These are phyloP conservation scores for Cicer yamashitae DNA, from an alignment of 306 rosid genomes.

Conservation along the genomic window DNA sequence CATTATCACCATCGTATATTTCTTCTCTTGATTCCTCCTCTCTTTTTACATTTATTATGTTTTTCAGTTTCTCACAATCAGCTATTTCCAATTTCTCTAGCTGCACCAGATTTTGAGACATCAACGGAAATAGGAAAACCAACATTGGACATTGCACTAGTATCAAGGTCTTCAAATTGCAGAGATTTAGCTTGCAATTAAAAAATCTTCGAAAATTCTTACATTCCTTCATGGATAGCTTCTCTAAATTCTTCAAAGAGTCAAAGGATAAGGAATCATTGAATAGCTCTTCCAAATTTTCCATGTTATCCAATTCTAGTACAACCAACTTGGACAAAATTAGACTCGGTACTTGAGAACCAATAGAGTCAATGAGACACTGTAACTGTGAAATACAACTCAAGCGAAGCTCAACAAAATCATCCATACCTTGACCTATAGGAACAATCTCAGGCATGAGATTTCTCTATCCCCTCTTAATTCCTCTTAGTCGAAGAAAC, in stretches of 20 bases:
- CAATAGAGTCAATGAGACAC: background rate
- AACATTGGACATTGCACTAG: accelerated
- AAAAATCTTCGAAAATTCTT: background rate
- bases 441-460: constrained; percentile 31
- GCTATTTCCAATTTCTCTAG: background rate
- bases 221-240: accelerated
- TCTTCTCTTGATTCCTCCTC: background rate
- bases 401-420: background rate
- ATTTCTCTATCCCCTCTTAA: background rate
- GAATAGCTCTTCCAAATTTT: background rate
- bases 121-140: background rate
- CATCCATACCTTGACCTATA: background rate
- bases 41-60: background rate
- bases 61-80: background rate
- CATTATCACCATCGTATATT: background rate
- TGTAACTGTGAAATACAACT: background rate
- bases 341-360: background rate
- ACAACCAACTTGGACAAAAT: constrained; percentile 17
- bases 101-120: background rate
- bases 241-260: background rate
- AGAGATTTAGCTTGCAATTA: background rate
- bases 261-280: background rate
- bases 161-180: background rate
- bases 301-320: accelerated
- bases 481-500: accelerated